These are phyloP conservation scores for Alternaria sp. DNA, from an alignment of 2,329 filamentous ascomycete species.

Conservation along the genomic window DNA sequence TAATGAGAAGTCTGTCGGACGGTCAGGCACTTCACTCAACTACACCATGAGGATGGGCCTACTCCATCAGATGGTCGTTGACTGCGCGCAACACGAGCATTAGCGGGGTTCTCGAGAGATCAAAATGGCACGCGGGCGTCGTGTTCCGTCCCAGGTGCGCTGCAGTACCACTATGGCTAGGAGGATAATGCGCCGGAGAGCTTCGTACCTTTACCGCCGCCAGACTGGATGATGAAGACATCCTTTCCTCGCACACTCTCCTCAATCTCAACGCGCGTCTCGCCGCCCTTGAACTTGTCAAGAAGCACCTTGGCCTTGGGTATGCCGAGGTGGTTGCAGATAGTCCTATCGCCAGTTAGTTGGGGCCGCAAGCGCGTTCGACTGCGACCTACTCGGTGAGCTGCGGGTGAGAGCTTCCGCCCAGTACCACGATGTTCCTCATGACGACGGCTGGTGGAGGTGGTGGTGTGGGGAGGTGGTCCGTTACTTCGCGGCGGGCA, in stretches of 20 bases:
- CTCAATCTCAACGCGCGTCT: slow-evolving; percentile 93
- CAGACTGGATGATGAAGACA: slow-evolving; percentile 95
- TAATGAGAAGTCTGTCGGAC: slow-evolving; percentile 75
- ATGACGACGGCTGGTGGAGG: slow-evolving; percentile 69
- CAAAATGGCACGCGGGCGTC: not conserved
- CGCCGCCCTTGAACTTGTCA: slow-evolving; percentile 91
- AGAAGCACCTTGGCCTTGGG: slow-evolving; percentile 85
- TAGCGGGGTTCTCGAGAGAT: slow-evolving; percentile 23
- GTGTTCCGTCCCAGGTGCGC: not conserved
- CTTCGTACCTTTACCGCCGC: slow-evolving; percentile 70
- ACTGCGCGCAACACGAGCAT: slow-evolving; percentile 56
- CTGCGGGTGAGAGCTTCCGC: slow-evolving; percentile 89
- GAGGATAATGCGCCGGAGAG: not conserved
- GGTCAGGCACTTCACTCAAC: slow-evolving; percentile 38
- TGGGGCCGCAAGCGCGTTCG: not conserved
- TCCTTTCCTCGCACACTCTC: slow-evolving; percentile 98
- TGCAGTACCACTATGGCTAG: slow-evolving; percentile 8
- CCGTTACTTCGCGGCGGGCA: slow-evolving; percentile 17
- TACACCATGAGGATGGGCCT: slow-evolving; percentile 37
- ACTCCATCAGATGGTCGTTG: slow-evolving; percentile 94
- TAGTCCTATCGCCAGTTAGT: slow-evolving; percentile 56
- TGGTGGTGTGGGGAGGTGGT: slow-evolving; percentile 1
- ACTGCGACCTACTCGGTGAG: slow-evolving; percentile 68
- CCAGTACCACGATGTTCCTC: slow-evolving; percentile 91
- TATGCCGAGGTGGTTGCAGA: slow-evolving; percentile 88